Conservation (phyloP, 1,284 basidiomycete species). For the Ustilago xerochloae region DNA sequence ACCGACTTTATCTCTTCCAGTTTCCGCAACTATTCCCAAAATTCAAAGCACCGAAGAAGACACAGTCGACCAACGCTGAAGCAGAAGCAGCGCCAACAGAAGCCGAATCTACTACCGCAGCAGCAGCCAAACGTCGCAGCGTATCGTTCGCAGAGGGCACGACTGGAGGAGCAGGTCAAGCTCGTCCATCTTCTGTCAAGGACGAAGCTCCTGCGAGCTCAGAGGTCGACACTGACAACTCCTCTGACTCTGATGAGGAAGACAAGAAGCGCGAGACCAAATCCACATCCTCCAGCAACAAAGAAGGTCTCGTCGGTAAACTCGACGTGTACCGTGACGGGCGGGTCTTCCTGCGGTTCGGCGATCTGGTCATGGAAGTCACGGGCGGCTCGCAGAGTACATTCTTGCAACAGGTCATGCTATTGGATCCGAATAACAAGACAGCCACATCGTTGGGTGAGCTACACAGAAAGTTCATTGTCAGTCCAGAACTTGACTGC, state of each 20-base stretch:
- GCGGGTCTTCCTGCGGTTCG: constrained; percentile 58
- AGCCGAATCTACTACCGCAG: not conserved
- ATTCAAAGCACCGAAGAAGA: constrained; percentile 70
- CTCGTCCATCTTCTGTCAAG: constrained; percentile 14
- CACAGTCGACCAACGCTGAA: not conserved
- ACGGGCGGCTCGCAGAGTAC: constrained; percentile 84
- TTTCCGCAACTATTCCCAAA: constrained; percentile 88
- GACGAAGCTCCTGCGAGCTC: constrained; percentile 10
- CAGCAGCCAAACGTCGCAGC: constrained; percentile 30
- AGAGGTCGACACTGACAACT: constrained; percentile 21
- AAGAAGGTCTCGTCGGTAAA: constrained; percentile 61
- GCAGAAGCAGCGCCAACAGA: constrained; percentile 3
- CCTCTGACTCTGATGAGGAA: constrained; percentile 18
- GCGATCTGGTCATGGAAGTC: constrained; percentile 69
- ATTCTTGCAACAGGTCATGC: constrained; percentile 87
- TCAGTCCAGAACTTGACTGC: constrained; percentile 84
- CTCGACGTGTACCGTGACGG: constrained; percentile 62
- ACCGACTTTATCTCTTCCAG: constrained; percentile 86
- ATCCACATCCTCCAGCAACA: not conserved
- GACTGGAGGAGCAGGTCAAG: constrained; percentile 41
- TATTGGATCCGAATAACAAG: constrained; percentile 76
- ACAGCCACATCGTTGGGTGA: constrained; percentile 81
- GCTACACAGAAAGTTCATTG: constrained; percentile 84
- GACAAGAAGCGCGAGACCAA: constrained; percentile 31
- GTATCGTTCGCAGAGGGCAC: constrained; percentile 60